Base-by-base conservation (phyloP, 768 basidiomycete species). In the Kwoniella sp. region DNA sequence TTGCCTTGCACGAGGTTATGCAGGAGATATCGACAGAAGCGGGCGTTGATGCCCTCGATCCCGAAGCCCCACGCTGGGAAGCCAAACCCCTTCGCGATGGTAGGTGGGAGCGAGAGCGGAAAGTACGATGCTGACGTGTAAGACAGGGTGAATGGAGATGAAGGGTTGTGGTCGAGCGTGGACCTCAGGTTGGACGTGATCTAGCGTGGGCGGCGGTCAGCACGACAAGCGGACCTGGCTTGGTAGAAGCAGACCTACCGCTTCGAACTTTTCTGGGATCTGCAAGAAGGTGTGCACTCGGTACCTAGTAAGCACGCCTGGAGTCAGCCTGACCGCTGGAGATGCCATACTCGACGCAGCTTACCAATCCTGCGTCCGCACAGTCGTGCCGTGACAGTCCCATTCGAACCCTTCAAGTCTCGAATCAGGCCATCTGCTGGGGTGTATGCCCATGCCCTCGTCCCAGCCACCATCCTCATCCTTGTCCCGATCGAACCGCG, bases 351-450 rank as follows among this genome's bases (percentile, higher is more conserved):
- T n/a, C n/a, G n/a, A 44, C 5, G 14, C 15, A 33, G 65, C 76
- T 46, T 62, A 88, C 91, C 92, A 95, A 70, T 93, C 92, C 45
- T 92, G 88, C 8, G 81, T 87, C 46, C 82, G 80, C 10, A 92
- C 83, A 17, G 80, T 71, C 0, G 84, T 64, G 1, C 56, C 62
- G 11, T 33, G 42, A 37, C 82, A 79, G 43, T 62, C 50, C 89
- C 89, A 91, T 37, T 80, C 76, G 68, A 95, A 96, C 0, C 84
- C 87, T 1, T 78, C 74, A 62, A 80, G 82, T 28, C 73, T 76
- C 60, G 83, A 88, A 74, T 95, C 84, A 0, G 89, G 89, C 91
- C 91, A 96, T 1, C 75, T 77, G 1, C 80, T 81, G 5, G 91
- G 89, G 62, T 89, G 87, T n/a, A 96, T 86, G 1, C 91, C 91